Base-by-base conservation (phyloP, 2,329 filamentous ascomycete genomes). In the Pochonia chlamydosporia region DNA sequence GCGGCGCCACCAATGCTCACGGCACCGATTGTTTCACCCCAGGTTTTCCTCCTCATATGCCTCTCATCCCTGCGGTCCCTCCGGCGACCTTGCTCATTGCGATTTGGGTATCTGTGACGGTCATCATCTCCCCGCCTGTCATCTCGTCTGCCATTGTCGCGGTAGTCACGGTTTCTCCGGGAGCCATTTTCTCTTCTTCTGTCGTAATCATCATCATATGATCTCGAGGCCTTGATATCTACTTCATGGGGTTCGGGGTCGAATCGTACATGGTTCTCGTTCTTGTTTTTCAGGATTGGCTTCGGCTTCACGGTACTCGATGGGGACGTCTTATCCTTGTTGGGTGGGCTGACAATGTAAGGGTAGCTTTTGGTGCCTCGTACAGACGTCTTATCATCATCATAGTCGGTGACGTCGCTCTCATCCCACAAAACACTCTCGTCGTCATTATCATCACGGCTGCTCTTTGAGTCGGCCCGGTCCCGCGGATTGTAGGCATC, bases 1-100 rank as follows among this genome's bases (percentile, higher is more conserved):
- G 81, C 79, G 0, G 79, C 79, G 9, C 80, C 78, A 4, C 80
- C 80, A 25, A 84, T 76, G 1, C 80, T 75, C 5, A 78, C 80
- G 1, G 76, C 78, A 2, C 74, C 72, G 4, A 82, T 66, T 14
- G 78, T 74, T 52, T 80, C 77, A 41, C 74, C 73, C 62, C 73
- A 74, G 11, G 65, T 66, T 55, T 70, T 74, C 58, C 68, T 73
- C 56, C 63, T 70, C n/a, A 60, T 60, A 1, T 59, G 47, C 3
- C 65, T 64, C 5, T 69, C 64, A 3, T 72, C 66, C 30, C 60
- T 59, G 28, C 59, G 59, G 3, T 72, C 66, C 11, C 63, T 59
- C 11, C 69, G 64, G 36, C 63, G 58, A 7, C 70, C 63, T 25
- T 64, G 59, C 64, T 56, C 71, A 52, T 50, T 68, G 66, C 53